Evolutionary conservation across 352 stramenopile genomes (phyloP).

Genomic region (Elongisporangium anandrum): DNA sequence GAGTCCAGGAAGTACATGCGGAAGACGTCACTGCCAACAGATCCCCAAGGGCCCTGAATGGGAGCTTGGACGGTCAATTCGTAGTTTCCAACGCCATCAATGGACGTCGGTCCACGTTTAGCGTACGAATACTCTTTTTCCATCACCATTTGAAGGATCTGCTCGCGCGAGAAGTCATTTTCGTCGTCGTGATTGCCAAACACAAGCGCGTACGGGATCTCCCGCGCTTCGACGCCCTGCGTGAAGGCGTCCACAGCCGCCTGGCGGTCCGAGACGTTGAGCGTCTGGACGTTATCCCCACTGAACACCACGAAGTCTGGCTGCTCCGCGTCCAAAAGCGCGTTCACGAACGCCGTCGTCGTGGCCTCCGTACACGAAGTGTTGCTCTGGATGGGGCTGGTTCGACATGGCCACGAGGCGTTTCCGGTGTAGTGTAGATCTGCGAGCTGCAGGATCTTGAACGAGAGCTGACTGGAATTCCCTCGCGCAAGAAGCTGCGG

Average conservation of each 20-base stretch:
- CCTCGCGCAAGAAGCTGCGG: too few relatives aligned
- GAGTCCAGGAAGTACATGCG: slow-evolving; percentile 78
- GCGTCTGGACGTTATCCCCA: slow-evolving; percentile 53
- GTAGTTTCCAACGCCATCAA: slow-evolving; percentile 68
- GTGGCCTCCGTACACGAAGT: slow-evolving; percentile 37
- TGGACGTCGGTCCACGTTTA: slow-evolving; percentile 31
- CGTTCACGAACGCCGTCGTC: slow-evolving; percentile 46
- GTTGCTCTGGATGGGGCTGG: slow-evolving; percentile 8
- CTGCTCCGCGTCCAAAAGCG: slow-evolving; percentile 53
- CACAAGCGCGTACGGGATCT: slow-evolving; percentile 50
- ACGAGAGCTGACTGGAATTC: slow-evolving; percentile 15
- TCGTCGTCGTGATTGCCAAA: slow-evolving; percentile 72
- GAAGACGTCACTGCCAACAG: slow-evolving; percentile 27
- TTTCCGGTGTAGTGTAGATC: slow-evolving; percentile 61
- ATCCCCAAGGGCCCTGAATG: slow-evolving; percentile 27
- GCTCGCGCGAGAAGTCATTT: slow-evolving; percentile 26
- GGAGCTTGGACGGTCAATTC: slow-evolving; percentile 45
- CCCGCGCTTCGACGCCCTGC: slow-evolving; percentile 24
- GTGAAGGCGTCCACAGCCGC: slow-evolving; percentile 32
- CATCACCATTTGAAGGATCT: slow-evolving; percentile 31
- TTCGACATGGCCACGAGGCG: slow-evolving; percentile 21
- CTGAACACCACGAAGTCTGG: slow-evolving; percentile 67
- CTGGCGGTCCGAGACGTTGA: slow-evolving; percentile 13
- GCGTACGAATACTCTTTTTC: slow-evolving; percentile 38
- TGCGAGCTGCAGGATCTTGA: slow-evolving; percentile 66